Evolutionary conservation across 352 stramenopile species (phyloP).

Genomic region (Phytophthora brassicae): DNA sequence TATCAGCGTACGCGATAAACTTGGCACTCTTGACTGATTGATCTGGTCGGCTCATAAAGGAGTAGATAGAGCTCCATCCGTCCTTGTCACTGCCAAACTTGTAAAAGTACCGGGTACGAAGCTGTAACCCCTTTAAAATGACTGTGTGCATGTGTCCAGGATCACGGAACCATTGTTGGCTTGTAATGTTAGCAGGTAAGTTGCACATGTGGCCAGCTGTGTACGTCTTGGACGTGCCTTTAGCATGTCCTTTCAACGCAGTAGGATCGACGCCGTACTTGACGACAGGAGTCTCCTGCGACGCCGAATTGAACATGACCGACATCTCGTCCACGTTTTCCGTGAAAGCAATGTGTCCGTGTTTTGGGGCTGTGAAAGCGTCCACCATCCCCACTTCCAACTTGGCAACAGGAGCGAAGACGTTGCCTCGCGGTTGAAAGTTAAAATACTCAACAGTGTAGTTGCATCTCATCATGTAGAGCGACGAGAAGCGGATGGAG

Average conservation of each 20-base stretch:
- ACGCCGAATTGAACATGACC: slow-evolving; percentile 80
- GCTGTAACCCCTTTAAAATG: slow-evolving; percentile 49
- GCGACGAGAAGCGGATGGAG: slow-evolving; percentile 59
- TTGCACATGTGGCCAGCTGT: slow-evolving; percentile 66
- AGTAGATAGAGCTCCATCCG: slow-evolving; percentile 69
- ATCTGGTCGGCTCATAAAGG: slow-evolving; percentile 52
- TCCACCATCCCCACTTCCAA: slow-evolving; percentile 56
- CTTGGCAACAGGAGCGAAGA: slow-evolving; percentile 40
- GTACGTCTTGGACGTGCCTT: slow-evolving; percentile 65
- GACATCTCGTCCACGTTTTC: slow-evolving; percentile 62
- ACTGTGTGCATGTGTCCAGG: slow-evolving; percentile 83
- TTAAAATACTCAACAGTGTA: slow-evolving; percentile 69
- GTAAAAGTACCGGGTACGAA: slow-evolving; percentile 65
- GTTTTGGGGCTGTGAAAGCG: slow-evolving; percentile 59
- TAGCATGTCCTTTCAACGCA: slow-evolving; percentile 25
- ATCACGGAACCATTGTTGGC: slow-evolving; percentile 72
- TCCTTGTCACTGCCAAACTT: slow-evolving; percentile 77
- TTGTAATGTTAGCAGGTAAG: slow-evolving; percentile 55
- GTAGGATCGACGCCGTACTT: slow-evolving; percentile 42
- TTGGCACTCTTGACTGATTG: slow-evolving; percentile 47
- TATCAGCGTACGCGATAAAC: slow-evolving; percentile 84
- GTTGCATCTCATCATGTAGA: slow-evolving; percentile 82
- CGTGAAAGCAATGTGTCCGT: slow-evolving; percentile 73
- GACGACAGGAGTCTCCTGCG: slow-evolving; percentile 46
- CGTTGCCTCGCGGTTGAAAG: slow-evolving; percentile 44